Conservation (phyloP, 78 protist genomes). For the Polysphondylium violaceum region DNA sequence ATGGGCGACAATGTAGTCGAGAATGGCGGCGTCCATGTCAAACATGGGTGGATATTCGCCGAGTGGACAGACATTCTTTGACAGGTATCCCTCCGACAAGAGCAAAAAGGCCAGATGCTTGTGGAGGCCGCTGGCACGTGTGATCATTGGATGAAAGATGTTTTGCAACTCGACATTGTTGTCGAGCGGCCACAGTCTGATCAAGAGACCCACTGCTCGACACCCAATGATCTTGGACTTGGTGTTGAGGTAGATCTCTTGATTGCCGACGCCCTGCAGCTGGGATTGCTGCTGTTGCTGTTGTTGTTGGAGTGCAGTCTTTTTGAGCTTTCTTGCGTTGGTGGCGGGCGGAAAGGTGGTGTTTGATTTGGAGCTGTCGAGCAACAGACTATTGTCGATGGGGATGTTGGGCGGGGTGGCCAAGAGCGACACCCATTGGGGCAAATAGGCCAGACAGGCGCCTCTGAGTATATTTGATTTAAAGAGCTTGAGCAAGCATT, state of each 20-base stretch:
- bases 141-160: constrained; percentile 11
- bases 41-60: background rate
- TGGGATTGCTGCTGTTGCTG: constrained; percentile 7
- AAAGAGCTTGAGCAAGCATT: constrained; percentile 17
- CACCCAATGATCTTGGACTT: constrained; percentile 48
- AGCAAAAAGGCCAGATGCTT: constrained; percentile 53
- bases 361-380: background rate
- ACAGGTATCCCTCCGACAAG: constrained; percentile 12
- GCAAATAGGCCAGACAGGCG: constrained; percentile 19
- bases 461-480: constrained; percentile 17
- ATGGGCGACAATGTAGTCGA: background rate
- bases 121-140: constrained; percentile 25
- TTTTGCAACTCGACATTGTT: constrained; percentile 5
- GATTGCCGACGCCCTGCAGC: constrained; percentile 12
- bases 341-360: background rate
- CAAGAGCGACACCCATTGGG: constrained; percentile 52
- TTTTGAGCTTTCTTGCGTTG: background rate
- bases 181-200: constrained; percentile 58
- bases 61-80: no score
- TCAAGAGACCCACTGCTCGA: constrained; percentile 20
- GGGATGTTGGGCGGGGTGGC: constrained; percentile 39
- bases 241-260: constrained; percentile 14
- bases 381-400: background rate
- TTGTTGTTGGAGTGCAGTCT: constrained; percentile 5
- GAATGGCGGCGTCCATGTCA: background rate